Conservation (phyloP, 768 basidiomycete species). For the Amanita rubescens region DNA sequence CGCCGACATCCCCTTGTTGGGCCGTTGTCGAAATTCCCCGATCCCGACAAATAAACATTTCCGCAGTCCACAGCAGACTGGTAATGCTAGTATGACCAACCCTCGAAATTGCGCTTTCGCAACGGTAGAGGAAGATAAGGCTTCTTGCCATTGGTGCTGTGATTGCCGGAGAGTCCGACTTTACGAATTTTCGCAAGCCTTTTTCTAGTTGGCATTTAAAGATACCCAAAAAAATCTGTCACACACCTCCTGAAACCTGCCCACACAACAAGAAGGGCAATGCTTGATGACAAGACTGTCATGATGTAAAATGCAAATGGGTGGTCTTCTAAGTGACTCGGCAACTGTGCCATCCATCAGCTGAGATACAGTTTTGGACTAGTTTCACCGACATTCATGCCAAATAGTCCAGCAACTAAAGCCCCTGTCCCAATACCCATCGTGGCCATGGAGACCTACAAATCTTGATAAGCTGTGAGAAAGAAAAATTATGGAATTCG, state of each 20-base stretch:
- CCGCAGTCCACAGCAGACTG: no score
- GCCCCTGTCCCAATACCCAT: slow-evolving; percentile 91
- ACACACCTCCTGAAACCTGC: slow-evolving; percentile 57
- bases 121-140: slow-evolving; percentile 44
- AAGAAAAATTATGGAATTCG: background rate
- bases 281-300: slow-evolving; percentile 47
- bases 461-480: slow-evolving; percentile 5
- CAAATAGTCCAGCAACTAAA: slow-evolving; percentile 84
- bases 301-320: slow-evolving; percentile 70
- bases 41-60: background rate
- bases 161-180: slow-evolving; percentile 35
- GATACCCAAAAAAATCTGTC: slow-evolving; percentile 4
- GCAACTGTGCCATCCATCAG: slow-evolving; percentile 39
- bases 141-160: slow-evolving; percentile 18
- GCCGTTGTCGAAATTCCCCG: background rate
- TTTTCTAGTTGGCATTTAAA: slow-evolving; percentile 6
- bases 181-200: slow-evolving; percentile 41
- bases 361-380: slow-evolving; percentile 2
- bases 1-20: background rate
- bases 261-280: slow-evolving; percentile 58
- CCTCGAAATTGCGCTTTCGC: slow-evolving; percentile 30
- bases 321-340: slow-evolving; percentile 63
- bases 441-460: slow-evolving; percentile 85
- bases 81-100: slow-evolving; percentile 27
- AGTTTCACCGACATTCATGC: slow-evolving; percentile 78